phyloP scores from a whole-genome alignment of 768 basidiomycete species.

The Stropharia rugosoannulata region DNA sequence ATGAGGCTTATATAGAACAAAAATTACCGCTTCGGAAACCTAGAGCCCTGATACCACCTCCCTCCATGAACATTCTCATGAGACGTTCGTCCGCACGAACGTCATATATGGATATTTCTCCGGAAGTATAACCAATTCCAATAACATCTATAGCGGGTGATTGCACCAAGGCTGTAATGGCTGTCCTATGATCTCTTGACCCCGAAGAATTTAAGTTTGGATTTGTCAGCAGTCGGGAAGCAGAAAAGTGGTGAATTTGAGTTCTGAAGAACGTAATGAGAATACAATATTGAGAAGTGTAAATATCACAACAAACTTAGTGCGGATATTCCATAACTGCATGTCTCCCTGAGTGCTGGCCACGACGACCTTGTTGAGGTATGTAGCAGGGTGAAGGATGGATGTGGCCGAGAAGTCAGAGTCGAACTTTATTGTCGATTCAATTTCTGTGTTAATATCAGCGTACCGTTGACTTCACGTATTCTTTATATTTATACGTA shows the following conservation, averaged over 20 bases:
- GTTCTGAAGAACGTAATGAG: conserved; percentile 43
- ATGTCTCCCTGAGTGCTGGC: conserved; percentile 78
- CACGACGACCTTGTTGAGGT: conserved; percentile 92
- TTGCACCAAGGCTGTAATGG: conserved; percentile 81
- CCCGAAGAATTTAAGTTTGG: conserved; percentile 26
- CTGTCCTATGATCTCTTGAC: conserved; percentile 26
- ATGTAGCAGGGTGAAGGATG: conserved; percentile 92
- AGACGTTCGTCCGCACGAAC: conserved; percentile 87
- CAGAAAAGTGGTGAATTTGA: conserved; percentile 78
- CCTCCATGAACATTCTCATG: conserved; percentile 89
- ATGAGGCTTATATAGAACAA: not conserved
- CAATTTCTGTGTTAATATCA: conserved; percentile 44
- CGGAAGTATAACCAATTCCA: conserved; percentile 88
- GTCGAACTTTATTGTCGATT: conserved; percentile 76
- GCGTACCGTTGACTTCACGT: not conserved
- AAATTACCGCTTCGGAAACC: conserved; percentile 81
- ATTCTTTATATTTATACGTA: conserved; percentile 24
- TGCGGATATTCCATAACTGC: conserved; percentile 93
- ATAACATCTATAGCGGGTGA: conserved; percentile 96
- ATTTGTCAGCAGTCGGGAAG: conserved; percentile 48
- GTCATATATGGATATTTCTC: conserved; percentile 87
- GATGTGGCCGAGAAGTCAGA: conserved; percentile 81
- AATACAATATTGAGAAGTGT: not conserved
- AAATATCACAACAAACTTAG: conserved; percentile 46
- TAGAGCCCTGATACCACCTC: conserved; percentile 71